Evolutionary conservation across 768 basidiomycete species (phyloP), one percentile per base, ranked within the genome.

Genomic region (Lanmaoa rubissima): DNA sequence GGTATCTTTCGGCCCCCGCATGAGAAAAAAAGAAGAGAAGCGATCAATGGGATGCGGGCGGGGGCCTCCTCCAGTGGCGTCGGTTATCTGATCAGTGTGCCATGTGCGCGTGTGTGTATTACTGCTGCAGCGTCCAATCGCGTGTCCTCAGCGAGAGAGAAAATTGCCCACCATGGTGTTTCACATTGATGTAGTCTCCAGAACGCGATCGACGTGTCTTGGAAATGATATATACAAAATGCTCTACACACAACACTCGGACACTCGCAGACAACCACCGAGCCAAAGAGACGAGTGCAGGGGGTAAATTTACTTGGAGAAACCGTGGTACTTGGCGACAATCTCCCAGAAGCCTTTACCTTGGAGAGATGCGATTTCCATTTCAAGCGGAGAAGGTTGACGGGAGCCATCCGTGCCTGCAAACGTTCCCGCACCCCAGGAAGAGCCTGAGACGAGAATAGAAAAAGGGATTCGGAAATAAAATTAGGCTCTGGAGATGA

Each of bases 351-450:
- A 87, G 13, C 69, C 54, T 61, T 78, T 77, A 19, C 86, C 86
- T 56, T 88, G 86, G 51, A 83, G 71, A 14, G 67, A 68, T 12
- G 84, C 86, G 24, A 86, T 75, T 63, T 82, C 79, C 43, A 81
- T 61, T 69, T 88, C 86, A 39, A 86, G 75, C 8, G 72, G 63
- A 8, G 76, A 76, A 21, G 88, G 87, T 63, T 83, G 79, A 61
- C 88, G 85, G 16, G 80, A 75, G 28, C 85, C 86, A 57, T 80
- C 78, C 10, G 72, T 65, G 43, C 75, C 78, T 13, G 86, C 77
- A 62, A 82, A 76, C 34, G 87, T 87, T 45, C 87, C 90, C n/a
- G 88, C 85, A 61, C 92, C 92, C 83, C 86, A 94, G 1, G 92
- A 81, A 19, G 87, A 86, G 44, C 89, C 88, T 86, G 45, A 2